Evolutionary conservation across 257 asterid species (phyloP).

Genomic region (Prunella vulgaris): DNA sequence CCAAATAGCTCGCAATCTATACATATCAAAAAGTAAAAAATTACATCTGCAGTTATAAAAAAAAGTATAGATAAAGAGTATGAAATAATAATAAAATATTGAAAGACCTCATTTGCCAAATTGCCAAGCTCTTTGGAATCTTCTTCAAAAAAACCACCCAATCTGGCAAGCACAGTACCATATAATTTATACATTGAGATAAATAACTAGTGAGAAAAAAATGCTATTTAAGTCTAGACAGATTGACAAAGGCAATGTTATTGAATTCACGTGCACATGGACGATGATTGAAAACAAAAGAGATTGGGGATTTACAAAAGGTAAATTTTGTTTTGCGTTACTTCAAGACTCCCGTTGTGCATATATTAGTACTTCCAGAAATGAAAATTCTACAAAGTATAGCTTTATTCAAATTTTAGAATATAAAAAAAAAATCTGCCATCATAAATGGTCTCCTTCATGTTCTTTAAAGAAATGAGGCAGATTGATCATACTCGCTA

Average conservation of each 20-base stretch:
- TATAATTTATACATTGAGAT: slow-evolving; percentile 22
- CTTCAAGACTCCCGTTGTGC: not conserved
- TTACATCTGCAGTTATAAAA: slow-evolving; percentile 1
- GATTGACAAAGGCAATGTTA: slow-evolving; percentile 13
- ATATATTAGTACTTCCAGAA: not conserved
- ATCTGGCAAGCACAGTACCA: slow-evolving; percentile 68
- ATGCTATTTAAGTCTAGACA: not conserved
- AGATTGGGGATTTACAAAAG: not conserved
- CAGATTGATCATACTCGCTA: slow-evolving; percentile 7
- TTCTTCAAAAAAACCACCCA: slow-evolving; percentile 67
- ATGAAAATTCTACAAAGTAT: not conserved
- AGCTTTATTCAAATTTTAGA: slow-evolving; percentile 4
- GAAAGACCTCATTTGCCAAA: slow-evolving; percentile 53
- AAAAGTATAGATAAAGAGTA: not conserved
- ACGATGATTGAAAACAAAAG: slow-evolving; percentile 1
- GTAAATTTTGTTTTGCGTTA: slow-evolving; percentile 1
- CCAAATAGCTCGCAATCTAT: slow-evolving; percentile 54
- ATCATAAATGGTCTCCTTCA: not conserved
- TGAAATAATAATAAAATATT: slow-evolving; percentile 1
- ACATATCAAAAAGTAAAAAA: slow-evolving; percentile 11
- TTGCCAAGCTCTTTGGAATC: slow-evolving; percentile 59
- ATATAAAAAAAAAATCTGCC: slow-evolving; percentile 1
- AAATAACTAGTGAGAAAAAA: slow-evolving; percentile 5
- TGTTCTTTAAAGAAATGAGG: not conserved
- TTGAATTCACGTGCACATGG: slow-evolving; percentile 6